phyloP scores from a whole-genome alignment of 2,329 filamentous ascomycete genomes.

The Cytospora piceicola region DNA sequence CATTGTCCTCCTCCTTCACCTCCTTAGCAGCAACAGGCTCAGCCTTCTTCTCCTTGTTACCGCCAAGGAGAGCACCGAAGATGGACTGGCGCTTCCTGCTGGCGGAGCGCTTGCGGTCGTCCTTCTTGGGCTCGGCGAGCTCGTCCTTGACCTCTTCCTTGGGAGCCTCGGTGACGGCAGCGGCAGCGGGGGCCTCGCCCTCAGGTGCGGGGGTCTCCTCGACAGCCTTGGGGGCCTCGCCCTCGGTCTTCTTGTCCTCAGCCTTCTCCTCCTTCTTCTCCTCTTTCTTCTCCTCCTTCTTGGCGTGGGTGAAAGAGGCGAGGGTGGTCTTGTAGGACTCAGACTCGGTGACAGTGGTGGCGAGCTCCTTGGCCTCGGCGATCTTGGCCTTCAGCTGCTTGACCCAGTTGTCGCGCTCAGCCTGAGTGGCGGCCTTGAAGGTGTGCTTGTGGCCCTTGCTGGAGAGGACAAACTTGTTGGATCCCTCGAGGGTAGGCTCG shows the following conservation, averaged over 20 bases:
- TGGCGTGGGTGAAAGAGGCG: conserved; percentile 65
- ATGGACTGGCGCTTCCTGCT: conserved; percentile 69
- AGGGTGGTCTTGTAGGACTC: conserved; percentile 89
- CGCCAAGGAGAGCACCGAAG: conserved; percentile 61
- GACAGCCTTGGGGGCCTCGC: conserved; percentile 41
- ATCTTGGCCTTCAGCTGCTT: conserved; percentile 80
- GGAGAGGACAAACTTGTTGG: conserved; percentile 84
- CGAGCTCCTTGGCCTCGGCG: conserved; percentile 81
- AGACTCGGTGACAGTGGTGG: conserved; percentile 71
- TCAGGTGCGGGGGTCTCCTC: conserved; percentile 40
- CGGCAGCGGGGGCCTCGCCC: conserved; percentile 42
- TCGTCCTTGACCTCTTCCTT: conserved; percentile 38
- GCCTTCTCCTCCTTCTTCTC: conserved; percentile 43
- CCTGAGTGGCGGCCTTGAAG: conserved; percentile 77
- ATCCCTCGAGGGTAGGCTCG: conserved; percentile 76
- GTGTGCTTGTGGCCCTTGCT: conserved; percentile 87
- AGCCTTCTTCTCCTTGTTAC: conserved; percentile 56
- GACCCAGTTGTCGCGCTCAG: conserved; percentile 93
- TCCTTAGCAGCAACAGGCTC: conserved; percentile 46
- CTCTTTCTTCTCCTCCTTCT: conserved; percentile 52
- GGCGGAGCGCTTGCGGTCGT: conserved; percentile 64
- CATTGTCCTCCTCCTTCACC: conserved; percentile 37
- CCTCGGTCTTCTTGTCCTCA: conserved; percentile 38
- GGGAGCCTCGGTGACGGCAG: conserved; percentile 39
- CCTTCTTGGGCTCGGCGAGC: conserved; percentile 55